A percentile compares a stretch with the other conserved stretches of the same genome.
Conservation (phyloP, 805 yeast genomes). For the Candida pseudoglaebosa region DNA sequence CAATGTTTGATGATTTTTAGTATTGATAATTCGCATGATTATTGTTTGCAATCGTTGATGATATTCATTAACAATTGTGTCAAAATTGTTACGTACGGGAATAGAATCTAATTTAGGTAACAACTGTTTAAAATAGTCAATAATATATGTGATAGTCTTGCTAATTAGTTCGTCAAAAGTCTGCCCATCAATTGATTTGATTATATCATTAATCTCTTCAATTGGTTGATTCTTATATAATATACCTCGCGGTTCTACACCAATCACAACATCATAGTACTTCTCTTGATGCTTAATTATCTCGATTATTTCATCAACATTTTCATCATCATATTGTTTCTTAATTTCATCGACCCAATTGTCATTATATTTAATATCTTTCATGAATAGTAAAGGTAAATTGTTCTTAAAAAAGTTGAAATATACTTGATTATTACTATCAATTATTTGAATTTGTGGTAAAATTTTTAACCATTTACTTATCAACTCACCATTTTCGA, state of each 20-base stretch:
- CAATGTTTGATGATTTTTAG: constrained; percentile 4
- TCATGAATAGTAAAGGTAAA: constrained; percentile 35
- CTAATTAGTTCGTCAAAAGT: not conserved
- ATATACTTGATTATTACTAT: constrained; percentile 7
- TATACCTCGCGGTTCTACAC: constrained; percentile 21
- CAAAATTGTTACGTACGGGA: constrained; percentile 1
- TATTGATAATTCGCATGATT: constrained; percentile 8
- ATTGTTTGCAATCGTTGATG: constrained; percentile 3
- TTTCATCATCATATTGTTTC: constrained; percentile 22
- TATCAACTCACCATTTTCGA: constrained; percentile 6
- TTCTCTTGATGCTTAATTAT: constrained; percentile 23
- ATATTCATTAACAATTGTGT: constrained; percentile 6
- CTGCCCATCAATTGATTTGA: not conserved
- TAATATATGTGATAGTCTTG: constrained; percentile 5
- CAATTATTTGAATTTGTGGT: constrained; percentile 23
- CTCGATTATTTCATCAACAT: constrained; percentile 16
- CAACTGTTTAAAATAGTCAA: constrained; percentile 1
- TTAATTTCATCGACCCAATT: constrained; percentile 17
- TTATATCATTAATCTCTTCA: not conserved
- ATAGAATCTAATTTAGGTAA: not conserved
- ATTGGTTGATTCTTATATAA: constrained; percentile 2
- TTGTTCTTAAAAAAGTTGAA: constrained; percentile 15
- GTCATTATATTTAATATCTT: constrained; percentile 75
- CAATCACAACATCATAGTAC: constrained; percentile 22
- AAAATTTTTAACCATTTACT: constrained; percentile 27